Evolutionary conservation across 2,329 filamentous ascomycete species (phyloP), one percentile per base, ranked within the genome.

Genomic region (Pseudogymnoascus sp.): DNA sequence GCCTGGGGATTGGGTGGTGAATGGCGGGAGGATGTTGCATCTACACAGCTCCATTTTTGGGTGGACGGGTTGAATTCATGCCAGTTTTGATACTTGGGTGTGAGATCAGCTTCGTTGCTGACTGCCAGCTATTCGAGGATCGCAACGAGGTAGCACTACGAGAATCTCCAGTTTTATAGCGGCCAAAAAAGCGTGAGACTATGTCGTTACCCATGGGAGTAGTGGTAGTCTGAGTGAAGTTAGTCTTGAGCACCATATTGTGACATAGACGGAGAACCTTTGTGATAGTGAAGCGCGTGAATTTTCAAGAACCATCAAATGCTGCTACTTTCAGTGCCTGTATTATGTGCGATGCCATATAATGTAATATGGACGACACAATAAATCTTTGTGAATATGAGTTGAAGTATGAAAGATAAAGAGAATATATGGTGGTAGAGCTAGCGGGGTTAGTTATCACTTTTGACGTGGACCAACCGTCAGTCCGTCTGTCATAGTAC

Each of bases 381-480:
- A 29, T 29, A 14, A 47, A 10, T n/a, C 5, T n/a, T 29, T 51
- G 12, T 51, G 23, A n/a, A 29, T 29, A 51, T n/a, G 26, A 18
- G n/a, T 3, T 57, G n/a, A 57, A 57, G 47, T 12, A 34, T 12
- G 47, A 18, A 31, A 18, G 26, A 42, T 31, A 31, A 31, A 12
- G 40, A 12, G 2, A 54, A 31, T 23, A 51, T 26, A 29, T 16
- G 45, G 8, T 40, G 18, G n/a, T 12, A 57, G 26, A 34, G 47
- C 47, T 57, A 31, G 47, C 47, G 47, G 4, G 26, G 47, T 34
- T 57, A 57, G 47, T 57, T 57, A 57, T 57, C 47, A 57, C 47
- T 57, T 57, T 57, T 57, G 47, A 34, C 26, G 6, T 57, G 29
- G n/a, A 16, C 47, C 5, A n/a, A 18, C 51, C 12, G 26, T 34